Base-by-base conservation (phyloP, 306 rosid species). In the Castanea crenata region DNA sequence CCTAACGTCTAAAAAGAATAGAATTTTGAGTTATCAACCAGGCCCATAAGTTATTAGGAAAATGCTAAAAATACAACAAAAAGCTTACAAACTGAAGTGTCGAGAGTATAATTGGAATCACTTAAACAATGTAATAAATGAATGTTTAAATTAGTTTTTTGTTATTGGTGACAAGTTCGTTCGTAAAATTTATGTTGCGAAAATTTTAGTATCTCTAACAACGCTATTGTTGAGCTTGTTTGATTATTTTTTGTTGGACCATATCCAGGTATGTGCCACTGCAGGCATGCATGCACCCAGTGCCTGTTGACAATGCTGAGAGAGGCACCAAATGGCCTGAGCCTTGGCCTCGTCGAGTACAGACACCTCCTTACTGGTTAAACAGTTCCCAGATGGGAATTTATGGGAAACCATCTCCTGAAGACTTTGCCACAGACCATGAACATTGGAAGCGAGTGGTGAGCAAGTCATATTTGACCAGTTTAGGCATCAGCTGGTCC, bases 321-420 rank as follows among this genome's bases (percentile, higher is more conserved):
- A 88, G 98, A 82, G 98, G 98, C 58, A 59, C 86, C 63, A 81
- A 14, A 75, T 94, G 98, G 98, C 95, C 97, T 1, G 90, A 87
- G 55, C 76, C 54, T 27, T 94, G 98, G 98, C 98, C 98, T 31
- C 73, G 13, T 16, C 82, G 98, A 18, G 18, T 92, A 69, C 87
- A 86, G 58, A 85, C 83, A 49, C 83, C 97, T 4, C 98, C 98
- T 13, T 91, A 88, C 83, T 94, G 98, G 98, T 74, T 94, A 79
- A 92, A 91, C 73, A 85, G 85, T 87, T 91, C 97, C 44, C 92
- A 92, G 56, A 78, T 73, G 79, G 98, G 98, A 16, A 87, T 94
- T 76, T 92, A 92, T 61, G 97, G 97, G 64, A 94, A 92, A 89
- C 94, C 98, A 71, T 90, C 94, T 52, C 83, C 98, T 18, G 86